Base-by-base conservation (phyloP, 176 grass and related monocot species). In the Phoenix dactylifera region DNA sequence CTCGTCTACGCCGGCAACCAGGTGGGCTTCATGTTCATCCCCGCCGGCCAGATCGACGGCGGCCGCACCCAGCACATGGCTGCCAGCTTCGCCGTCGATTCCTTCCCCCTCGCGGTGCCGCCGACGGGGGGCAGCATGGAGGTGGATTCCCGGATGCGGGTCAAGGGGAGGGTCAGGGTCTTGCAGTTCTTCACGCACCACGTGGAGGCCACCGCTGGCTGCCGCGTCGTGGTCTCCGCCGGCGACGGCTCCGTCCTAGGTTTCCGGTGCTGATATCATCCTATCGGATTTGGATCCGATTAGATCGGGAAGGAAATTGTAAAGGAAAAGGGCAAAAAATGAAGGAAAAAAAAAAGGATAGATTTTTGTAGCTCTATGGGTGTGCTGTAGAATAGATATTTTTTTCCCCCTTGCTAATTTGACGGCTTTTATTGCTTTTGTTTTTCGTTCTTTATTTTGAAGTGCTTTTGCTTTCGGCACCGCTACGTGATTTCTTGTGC, bases 171-270 rank as follows among this genome's bases (percentile, higher is more conserved):
- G 9, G 81, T 97, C 12, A 83, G 50, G 24, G 73, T 97, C 55
- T 71, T 97, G 24, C 26, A 66, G 28, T 73, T 91, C 69, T 83
- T 97, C 48, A 97, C 87, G 6, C 92, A 97, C 81, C 75, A 78
- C 9, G 87, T 97, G n/a, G 63, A 88, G 76, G 79, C 81, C 24
- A 62, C 78, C 54, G 85, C 83, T 50, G 14, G 74, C 24, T 97
- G 92, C 78, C 84, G 80, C 49, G 72, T 97, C 71, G 72, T 54
- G 0, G 78, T 91, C 51, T 87, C 92, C 56, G 57, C 92, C 0
- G 1, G 59, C 1, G 73, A 88, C 52, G 93, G 93, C 18, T 68
- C 59, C 16, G 87, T 98, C 26, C 59, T 98, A 66, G 81, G 73
- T 0, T 85, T 92, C 65, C 74, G 83, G 0, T 97, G 87, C 80